Conservation (phyloP, 177 flowering plant species). For the Tripterygium wilfordii region DNA sequence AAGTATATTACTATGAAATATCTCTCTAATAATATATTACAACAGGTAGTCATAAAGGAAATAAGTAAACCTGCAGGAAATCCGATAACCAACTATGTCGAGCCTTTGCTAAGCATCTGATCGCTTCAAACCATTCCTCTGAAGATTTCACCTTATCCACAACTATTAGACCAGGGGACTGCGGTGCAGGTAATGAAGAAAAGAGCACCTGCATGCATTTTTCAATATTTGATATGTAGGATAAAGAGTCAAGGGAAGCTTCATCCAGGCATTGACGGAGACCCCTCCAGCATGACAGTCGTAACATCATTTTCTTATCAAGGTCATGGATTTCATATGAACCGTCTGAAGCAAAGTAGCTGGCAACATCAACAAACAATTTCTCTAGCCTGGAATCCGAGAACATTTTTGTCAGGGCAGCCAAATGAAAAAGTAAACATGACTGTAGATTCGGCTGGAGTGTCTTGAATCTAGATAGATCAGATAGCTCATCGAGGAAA, state of each 20-base stretch:
- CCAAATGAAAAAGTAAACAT: conserved; percentile 53
- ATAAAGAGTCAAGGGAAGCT: conserved; percentile 29
- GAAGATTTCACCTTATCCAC: conserved; percentile 9
- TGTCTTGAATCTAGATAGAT: conserved; percentile 63
- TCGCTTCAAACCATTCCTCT: conserved; percentile 69
- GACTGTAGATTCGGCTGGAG: conserved; percentile 72
- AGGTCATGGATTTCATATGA: conserved; percentile 24
- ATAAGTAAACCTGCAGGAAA: conserved; percentile 89
- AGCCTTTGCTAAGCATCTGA: conserved; percentile 73
- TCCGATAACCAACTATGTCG: conserved; percentile 42
- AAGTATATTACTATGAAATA: too few species aligned
- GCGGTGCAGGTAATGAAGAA: conserved; percentile 43
- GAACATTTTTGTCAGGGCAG: conserved; percentile 49
- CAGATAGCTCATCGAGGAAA: conserved; percentile 83
- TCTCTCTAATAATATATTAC: too few species aligned
- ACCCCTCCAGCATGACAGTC: conserved; percentile 88
- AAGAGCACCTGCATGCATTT: conserved; percentile 74
- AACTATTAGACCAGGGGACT: conserved; percentile 14
- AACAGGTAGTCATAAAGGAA: too few species aligned
- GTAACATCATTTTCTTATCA: conserved; percentile 37
- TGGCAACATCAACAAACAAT: conserved; percentile 51
- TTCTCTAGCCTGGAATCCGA: conserved; percentile 68
- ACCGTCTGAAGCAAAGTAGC: conserved; percentile 35
- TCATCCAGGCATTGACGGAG: conserved; percentile 44
- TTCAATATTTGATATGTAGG: conserved; percentile 40